phyloP scores from a whole-genome alignment of 352 stramenopile genomes.

The Phytophthora nicotianae region DNA sequence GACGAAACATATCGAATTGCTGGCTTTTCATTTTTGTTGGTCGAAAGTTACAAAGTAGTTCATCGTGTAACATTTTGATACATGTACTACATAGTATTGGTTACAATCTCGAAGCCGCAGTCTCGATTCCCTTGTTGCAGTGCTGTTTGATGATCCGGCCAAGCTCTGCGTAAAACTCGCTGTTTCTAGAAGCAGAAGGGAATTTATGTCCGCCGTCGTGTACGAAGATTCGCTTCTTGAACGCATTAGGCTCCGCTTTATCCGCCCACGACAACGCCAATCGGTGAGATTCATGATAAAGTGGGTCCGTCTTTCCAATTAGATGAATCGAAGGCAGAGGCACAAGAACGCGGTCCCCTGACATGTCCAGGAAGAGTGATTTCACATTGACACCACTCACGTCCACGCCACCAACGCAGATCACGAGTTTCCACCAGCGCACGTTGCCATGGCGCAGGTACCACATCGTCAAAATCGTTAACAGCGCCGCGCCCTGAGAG shows the following conservation, averaged over 20 bases:
- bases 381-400: constrained; percentile 42
- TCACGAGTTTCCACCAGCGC: constrained; percentile 45
- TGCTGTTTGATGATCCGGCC: constrained; percentile 29
- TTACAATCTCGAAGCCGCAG: constrained; percentile 14
- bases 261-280: constrained; percentile 39
- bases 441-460: constrained; percentile 32
- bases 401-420: constrained; percentile 42
- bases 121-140: constrained; percentile 22
- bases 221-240: constrained; percentile 39
- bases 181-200: constrained; percentile 35
- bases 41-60: too few relatives aligned
- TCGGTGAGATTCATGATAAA: constrained; percentile 49
- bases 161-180: constrained; percentile 32
- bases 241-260: constrained; percentile 5
- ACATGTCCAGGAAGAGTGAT: constrained; percentile 41
- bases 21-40: too few relatives aligned
- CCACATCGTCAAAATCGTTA: constrained; percentile 49
- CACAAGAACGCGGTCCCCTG: constrained; percentile 32
- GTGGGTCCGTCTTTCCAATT: constrained; percentile 65
- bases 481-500: constrained; percentile 50
- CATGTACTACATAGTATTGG: not conserved
- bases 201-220: constrained; percentile 47
- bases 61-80: too few relatives aligned
- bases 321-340: constrained; percentile 52
- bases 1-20: too few relatives aligned